Conservation (phyloP, 192 early-diverging fungal species). For the Paraglomus occultum region DNA sequence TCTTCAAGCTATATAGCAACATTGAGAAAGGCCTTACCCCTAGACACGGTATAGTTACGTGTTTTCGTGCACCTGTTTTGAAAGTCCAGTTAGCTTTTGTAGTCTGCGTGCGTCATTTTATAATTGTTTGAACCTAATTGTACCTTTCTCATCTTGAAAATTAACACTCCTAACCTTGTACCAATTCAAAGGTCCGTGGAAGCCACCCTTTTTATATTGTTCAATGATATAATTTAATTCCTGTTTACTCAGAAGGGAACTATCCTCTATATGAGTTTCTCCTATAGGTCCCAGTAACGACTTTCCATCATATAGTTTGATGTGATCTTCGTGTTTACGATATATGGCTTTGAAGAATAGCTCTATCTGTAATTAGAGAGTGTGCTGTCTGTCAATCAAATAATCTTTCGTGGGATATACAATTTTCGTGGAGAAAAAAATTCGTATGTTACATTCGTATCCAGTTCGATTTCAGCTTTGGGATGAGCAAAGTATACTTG, state of each 20-base stretch:
- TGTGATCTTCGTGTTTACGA: conserved; percentile 21
- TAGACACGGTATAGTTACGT: conserved; percentile 12
- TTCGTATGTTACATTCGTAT: conserved; percentile 41
- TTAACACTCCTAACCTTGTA: conserved; percentile 42
- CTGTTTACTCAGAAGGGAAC: no score
- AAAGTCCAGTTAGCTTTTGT: not conserved
- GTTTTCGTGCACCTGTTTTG: conserved; percentile 19
- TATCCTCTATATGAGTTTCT: no score
- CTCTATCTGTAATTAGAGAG: conserved; percentile 18
- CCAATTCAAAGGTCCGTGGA: conserved; percentile 43
- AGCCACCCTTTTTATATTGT: conserved; percentile 30
- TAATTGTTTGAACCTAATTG: no score
- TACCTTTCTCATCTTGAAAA: conserved; percentile 40
- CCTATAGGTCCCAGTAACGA: not conserved
- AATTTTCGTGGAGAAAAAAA: no score
- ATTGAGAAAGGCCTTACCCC: conserved; percentile 1
- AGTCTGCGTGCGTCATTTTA: no score
- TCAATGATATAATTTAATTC: conserved; percentile 35
- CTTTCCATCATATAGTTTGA: conserved; percentile 17
- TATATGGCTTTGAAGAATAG: conserved; percentile 37
- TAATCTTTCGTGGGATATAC: no score
- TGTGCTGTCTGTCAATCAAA: no score
- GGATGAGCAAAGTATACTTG: conserved; percentile 43
- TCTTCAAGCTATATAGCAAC: not conserved
- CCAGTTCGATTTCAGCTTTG: conserved; percentile 45